Evolutionary conservation across 805 yeast species (phyloP).

Genomic region (Millerago galiae): DNA sequence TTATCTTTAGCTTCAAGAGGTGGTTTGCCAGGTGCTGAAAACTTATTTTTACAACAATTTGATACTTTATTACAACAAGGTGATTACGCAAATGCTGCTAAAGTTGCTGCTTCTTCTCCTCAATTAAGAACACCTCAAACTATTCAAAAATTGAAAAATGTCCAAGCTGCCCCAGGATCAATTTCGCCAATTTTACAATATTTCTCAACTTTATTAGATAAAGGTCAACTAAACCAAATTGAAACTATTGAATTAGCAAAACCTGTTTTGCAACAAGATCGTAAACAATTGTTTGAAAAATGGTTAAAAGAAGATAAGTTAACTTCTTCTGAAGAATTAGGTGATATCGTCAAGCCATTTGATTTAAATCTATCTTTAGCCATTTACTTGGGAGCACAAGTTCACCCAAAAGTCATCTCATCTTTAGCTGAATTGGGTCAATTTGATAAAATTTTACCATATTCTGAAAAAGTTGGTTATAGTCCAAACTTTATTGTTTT

Average conservation of each 20-base stretch:
- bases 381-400: slow-evolving; percentile 77
- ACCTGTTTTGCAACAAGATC: slow-evolving; percentile 93
- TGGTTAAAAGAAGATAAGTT: slow-evolving; percentile 95
- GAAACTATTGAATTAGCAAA: slow-evolving; percentile 93
- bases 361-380: slow-evolving; percentile 85
- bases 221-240: slow-evolving; percentile 84
- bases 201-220: slow-evolving; percentile 84
- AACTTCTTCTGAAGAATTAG: slow-evolving; percentile 93
- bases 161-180: slow-evolving; percentile 91
- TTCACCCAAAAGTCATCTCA: slow-evolving; percentile 84
- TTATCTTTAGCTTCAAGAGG: slow-evolving; percentile 88
- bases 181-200: slow-evolving; percentile 92
- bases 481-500: slow-evolving; percentile 85
- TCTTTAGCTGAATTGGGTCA: slow-evolving; percentile 93
- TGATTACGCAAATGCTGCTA: slow-evolving; percentile 88
- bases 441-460: slow-evolving; percentile 92
- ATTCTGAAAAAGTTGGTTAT: slow-evolving; percentile 82
- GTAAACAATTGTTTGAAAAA: slow-evolving; percentile 88
- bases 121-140: slow-evolving; percentile 92
- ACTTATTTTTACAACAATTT: slow-evolving; percentile 84
- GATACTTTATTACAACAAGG: slow-evolving; percentile 78
- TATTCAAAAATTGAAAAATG: slow-evolving; percentile 81
- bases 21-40: slow-evolving; percentile 96
- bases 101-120: slow-evolving; percentile 92
- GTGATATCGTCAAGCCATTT: slow-evolving; percentile 88